phyloP scores from a whole-genome alignment of 139 green algal genomes.

The Micromonas commoda region DNA sequence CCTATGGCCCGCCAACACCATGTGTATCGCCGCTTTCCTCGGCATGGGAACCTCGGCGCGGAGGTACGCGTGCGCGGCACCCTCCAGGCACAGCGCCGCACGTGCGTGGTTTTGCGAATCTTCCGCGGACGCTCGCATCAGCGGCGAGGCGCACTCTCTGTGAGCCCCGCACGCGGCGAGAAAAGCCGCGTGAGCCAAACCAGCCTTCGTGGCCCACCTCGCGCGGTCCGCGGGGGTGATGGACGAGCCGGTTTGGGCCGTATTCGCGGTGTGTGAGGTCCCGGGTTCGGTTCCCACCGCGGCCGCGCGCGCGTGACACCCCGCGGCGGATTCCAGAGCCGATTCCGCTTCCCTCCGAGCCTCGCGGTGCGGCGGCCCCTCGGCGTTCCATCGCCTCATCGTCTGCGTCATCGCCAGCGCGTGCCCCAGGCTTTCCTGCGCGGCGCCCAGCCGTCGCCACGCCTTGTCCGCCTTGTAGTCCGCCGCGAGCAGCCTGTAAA shows the following conservation, averaged over 20 bases:
- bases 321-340: slow-evolving; percentile 27
- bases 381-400: background rate
- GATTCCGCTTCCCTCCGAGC: background rate
- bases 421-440: slow-evolving; percentile 46
- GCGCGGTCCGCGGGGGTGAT: background rate
- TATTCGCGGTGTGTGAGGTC: too few species aligned
- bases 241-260: background rate
- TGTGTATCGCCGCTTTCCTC: slow-evolving; percentile 77
- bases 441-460: slow-evolving; percentile 68
- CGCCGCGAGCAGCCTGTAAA: slow-evolving; percentile 64
- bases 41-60: slow-evolving; percentile 30
- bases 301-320: slow-evolving; percentile 44
- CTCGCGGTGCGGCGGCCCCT: background rate
- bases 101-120: slow-evolving; percentile 44
- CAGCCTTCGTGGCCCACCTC: background rate
- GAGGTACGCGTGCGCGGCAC: slow-evolving; percentile 68
- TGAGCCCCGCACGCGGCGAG: background rate
- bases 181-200: background rate
- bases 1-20: slow-evolving; percentile 82
- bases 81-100: slow-evolving; percentile 78
- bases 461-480: slow-evolving; percentile 60
- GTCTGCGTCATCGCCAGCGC: background rate
- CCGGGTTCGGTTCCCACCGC: too few species aligned
- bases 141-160: background rate
- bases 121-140: background rate